A percentile compares a stretch with the other conserved stretches of the same genome.
phyloP scores from a whole-genome alignment of 1,284 basidiomycete genomes.

The Phylloboletellus chloephorus region DNA sequence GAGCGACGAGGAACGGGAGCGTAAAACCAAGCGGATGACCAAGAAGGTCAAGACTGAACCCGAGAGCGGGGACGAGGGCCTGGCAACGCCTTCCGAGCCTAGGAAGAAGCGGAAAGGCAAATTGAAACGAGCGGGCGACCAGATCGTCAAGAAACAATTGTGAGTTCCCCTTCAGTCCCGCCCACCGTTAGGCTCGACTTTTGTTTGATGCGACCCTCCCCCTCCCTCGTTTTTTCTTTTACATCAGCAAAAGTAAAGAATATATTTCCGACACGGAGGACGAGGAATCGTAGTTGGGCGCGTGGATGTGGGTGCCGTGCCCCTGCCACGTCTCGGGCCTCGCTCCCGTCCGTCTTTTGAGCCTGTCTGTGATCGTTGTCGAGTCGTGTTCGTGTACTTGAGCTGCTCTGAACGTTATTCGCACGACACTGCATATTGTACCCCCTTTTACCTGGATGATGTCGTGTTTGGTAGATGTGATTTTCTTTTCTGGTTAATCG shows the following conservation, averaged over 20 bases:
- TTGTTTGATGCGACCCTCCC: neutral
- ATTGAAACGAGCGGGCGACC: conserved; percentile 41
- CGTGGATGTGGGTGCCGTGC: neutral
- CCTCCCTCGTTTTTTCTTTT: neutral
- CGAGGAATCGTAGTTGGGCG: conserved; percentile 46
- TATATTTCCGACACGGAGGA: conserved; percentile 75
- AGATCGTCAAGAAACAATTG: conserved; percentile 63
- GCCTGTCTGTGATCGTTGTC: neutral
- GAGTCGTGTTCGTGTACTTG: neutral
- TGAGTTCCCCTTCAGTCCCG: conserved; percentile 36
- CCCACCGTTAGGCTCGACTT: neutral
- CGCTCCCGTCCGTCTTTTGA: neutral
- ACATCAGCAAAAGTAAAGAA: conserved; percentile 76
- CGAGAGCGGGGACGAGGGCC: conserved; percentile 54
- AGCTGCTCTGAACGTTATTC: conserved; percentile 7
- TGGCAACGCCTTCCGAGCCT: conserved; percentile 38
- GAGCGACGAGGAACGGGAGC: conserved; percentile 72
- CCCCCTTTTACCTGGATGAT: neutral
- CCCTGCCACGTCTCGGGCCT: too few relatives aligned
- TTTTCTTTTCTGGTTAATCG: neutral
- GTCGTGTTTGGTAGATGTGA: neutral
- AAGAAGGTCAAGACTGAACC: conserved; percentile 51
- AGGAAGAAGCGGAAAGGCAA: conserved; percentile 47
- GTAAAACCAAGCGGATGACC: conserved; percentile 51
- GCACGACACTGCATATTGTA: neutral